Evolutionary conservation across 106 monocot genomes (phyloP).

Genomic region (Apostasia ramifera): DNA sequence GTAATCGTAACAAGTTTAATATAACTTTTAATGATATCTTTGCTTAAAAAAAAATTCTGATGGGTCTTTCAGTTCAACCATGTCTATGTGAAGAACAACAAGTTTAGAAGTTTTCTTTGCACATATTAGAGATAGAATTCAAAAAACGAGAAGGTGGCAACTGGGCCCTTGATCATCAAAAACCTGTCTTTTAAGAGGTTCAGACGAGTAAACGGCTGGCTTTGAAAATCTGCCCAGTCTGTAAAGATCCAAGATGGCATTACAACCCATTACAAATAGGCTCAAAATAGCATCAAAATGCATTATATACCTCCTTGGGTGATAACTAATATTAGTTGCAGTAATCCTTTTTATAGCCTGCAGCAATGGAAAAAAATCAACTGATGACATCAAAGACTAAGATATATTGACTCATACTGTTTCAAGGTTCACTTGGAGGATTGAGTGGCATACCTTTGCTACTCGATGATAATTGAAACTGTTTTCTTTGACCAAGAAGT

Average conservation of each 20-base stretch:
- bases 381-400: not conserved
- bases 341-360: constrained; percentile 85
- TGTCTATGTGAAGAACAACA: not conserved
- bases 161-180: not conserved
- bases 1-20: too few species aligned
- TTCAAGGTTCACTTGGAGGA: not conserved
- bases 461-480: constrained; percentile 74
- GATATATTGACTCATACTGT: not conserved
- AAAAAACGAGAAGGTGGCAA: not conserved
- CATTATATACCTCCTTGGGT: constrained; percentile 48
- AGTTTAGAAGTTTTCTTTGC: not conserved
- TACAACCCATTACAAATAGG: not conserved
- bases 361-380: not conserved
- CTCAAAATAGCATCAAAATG: not conserved
- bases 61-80: not conserved
- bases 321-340: constrained; percentile 73
- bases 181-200: constrained; percentile 71
- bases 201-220: constrained; percentile 36
- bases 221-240: constrained; percentile 88
- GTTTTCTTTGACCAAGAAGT: constrained; percentile 79
- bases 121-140: not conserved
- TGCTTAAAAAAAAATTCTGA: too few species aligned
- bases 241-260: constrained; percentile 14
- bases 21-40: too few species aligned
- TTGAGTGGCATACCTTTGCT: constrained; percentile 48